A percentile compares a stretch with the other conserved stretches of the same genome.
Evolutionary conservation across 176 grass and related monocot species (phyloP).

Genomic region (Triticum turgidum): DNA sequence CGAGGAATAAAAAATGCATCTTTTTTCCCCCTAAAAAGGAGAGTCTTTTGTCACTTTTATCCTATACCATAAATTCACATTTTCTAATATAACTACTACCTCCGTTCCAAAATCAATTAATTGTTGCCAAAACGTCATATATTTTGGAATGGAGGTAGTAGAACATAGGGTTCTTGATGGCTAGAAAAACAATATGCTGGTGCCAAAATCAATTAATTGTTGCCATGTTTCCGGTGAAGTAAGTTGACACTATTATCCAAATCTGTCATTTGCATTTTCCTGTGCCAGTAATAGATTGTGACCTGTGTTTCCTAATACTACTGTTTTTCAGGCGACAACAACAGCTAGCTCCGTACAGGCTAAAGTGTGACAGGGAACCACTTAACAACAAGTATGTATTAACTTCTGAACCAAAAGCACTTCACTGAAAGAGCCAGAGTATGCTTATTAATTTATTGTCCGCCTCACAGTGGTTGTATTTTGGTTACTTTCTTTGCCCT

Average conservation of each 20-base stretch:
- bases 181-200: background rate
- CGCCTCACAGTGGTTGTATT: background rate
- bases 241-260: background rate
- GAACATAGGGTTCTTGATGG: background rate
- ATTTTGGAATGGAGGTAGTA: too few species aligned
- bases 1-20: background rate
- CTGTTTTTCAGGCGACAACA: conserved; percentile 73
- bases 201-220: conserved; percentile 14
- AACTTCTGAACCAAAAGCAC: conserved; percentile 25
- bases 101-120: too few species aligned
- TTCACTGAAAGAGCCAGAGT: background rate
- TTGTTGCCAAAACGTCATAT: too few species aligned
- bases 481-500: background rate
- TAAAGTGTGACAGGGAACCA: conserved; percentile 89
- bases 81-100: background rate
- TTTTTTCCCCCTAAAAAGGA: background rate
- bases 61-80: background rate
- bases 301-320: conserved; percentile 22
- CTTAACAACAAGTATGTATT: conserved; percentile 78
- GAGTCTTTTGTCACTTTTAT: background rate
- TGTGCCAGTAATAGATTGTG: background rate
- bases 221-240: background rate
- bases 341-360: conserved; percentile 82
- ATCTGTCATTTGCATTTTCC: background rate
- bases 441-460: background rate